A percentile compares a stretch with the other conserved stretches of the same genome.
Evolutionary conservation across 257 asterid species (phyloP).

Genomic region (Ligustrum vulgare): DNA sequence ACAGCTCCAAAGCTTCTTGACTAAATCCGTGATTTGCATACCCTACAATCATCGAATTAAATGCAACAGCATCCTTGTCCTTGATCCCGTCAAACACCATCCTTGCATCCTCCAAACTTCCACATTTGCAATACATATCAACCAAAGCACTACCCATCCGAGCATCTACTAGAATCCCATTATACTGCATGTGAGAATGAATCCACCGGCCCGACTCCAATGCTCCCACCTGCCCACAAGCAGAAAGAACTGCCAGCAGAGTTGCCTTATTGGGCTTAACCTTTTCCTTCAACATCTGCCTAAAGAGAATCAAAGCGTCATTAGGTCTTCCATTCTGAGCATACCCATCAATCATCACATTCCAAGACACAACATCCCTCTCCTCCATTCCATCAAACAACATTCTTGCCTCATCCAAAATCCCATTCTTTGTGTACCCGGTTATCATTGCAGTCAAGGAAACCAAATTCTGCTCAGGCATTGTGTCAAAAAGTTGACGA

Average conservation of each 20-base stretch:
- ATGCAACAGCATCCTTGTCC: slow-evolving; percentile 44
- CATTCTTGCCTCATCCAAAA: slow-evolving; percentile 42
- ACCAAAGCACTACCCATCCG: slow-evolving; percentile 48
- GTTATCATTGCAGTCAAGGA: slow-evolving; percentile 51
- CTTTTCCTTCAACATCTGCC: slow-evolving; percentile 39
- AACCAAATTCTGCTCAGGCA: slow-evolving; percentile 43
- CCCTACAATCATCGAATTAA: slow-evolving; percentile 53
- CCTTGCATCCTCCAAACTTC: slow-evolving; percentile 50
- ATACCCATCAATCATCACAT: slow-evolving; percentile 39
- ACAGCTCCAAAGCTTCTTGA: slow-evolving; percentile 43
- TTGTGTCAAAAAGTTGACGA: slow-evolving; percentile 41
- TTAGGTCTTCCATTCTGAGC: slow-evolving; percentile 48
- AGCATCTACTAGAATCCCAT: slow-evolving; percentile 17
- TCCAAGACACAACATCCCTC: slow-evolving; percentile 41
- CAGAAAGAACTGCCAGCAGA: slow-evolving; percentile 54
- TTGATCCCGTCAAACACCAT: slow-evolving; percentile 44
- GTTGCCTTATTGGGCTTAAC: slow-evolving; percentile 54
- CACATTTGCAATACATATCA: slow-evolving; percentile 62
- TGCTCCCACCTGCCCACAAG: slow-evolving; percentile 56
- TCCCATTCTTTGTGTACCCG: slow-evolving; percentile 48
- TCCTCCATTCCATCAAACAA: slow-evolving; percentile 49
- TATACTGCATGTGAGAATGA: slow-evolving; percentile 39
- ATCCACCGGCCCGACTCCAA: slow-evolving; percentile 53
- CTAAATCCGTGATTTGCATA: slow-evolving; percentile 46
- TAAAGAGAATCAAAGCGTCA: slow-evolving; percentile 48